Evolutionary conservation across 2,329 filamentous ascomycete species (phyloP).

Genomic region (Diaporthe ilicicola): DNA sequence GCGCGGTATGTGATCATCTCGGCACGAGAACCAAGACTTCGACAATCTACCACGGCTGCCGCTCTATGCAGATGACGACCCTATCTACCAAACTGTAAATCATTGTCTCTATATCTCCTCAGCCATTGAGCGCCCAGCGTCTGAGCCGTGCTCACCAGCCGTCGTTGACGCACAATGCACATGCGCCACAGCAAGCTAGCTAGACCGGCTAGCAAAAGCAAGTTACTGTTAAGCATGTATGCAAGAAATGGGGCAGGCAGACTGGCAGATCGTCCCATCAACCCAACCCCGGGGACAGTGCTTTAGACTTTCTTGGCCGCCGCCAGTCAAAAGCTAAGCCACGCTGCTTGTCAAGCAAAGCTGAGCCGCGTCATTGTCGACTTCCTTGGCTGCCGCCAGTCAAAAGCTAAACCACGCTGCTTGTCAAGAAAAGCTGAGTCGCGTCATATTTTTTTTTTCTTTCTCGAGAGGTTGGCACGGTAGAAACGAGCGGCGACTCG

Average conservation of each 20-base stretch:
- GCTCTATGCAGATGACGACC: background rate
- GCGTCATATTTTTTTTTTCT: slow-evolving; percentile 1
- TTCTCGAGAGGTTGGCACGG: background rate
- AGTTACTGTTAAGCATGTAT: too few relatives aligned
- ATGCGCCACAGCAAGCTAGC: background rate
- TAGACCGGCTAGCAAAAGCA: background rate
- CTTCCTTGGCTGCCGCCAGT: slow-evolving; percentile 4
- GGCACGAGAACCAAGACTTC: too few relatives aligned
- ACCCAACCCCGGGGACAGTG: background rate
- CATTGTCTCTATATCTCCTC: background rate
- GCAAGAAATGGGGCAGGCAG: too few relatives aligned
- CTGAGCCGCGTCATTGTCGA: slow-evolving; percentile 21
- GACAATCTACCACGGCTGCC: too few relatives aligned
- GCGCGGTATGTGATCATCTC: too few relatives aligned
- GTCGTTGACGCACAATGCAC: background rate
- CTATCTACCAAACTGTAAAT: background rate
- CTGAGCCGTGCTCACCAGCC: background rate
- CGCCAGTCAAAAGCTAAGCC: slow-evolving; percentile 2
- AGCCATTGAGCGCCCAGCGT: background rate
- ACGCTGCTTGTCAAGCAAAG: background rate
- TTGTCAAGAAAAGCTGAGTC: background rate
- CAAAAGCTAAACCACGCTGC: background rate
- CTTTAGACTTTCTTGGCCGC: slow-evolving; percentile 13
- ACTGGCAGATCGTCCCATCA: slow-evolving; percentile 7
- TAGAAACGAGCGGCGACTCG: too few relatives aligned